Evolutionary conservation across 2,329 filamentous ascomycete genomes (phyloP).

Genomic region (Penicillium sp.): DNA sequence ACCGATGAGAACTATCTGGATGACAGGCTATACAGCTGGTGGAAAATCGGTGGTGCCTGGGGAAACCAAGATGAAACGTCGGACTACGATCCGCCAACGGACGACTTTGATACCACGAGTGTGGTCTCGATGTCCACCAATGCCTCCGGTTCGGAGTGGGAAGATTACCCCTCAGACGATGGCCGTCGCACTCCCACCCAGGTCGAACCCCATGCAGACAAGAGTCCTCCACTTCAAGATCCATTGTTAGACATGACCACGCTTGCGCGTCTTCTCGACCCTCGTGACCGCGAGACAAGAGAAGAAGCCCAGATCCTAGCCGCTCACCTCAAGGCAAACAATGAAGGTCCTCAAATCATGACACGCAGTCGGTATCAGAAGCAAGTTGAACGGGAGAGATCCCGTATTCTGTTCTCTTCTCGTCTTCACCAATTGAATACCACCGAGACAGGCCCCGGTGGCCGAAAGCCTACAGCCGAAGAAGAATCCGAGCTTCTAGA

Average conservation of each 20-base stretch:
- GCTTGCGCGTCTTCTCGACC: slow-evolving; percentile 79
- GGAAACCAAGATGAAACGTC: slow-evolving; percentile 78
- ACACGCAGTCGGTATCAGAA: slow-evolving; percentile 78
- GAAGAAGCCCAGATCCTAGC: slow-evolving; percentile 80
- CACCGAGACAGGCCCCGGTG: slow-evolving; percentile 18
- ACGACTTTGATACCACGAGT: slow-evolving; percentile 76
- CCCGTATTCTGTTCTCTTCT: slow-evolving; percentile 63
- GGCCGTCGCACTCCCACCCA: slow-evolving; percentile 73
- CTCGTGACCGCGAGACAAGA: slow-evolving; percentile 72
- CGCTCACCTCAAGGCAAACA: slow-evolving; percentile 67
- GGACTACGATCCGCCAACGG: slow-evolving; percentile 65
- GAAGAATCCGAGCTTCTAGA: slow-evolving; percentile 63
- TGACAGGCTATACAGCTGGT: slow-evolving; percentile 77
- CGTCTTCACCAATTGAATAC: slow-evolving; percentile 32
- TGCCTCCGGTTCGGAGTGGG: slow-evolving; percentile 50
- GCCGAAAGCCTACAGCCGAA: slow-evolving; percentile 43
- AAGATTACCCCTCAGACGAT: slow-evolving; percentile 50
- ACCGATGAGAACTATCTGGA: slow-evolving; percentile 69
- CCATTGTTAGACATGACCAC: slow-evolving; percentile 65
- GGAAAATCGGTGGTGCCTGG: slow-evolving; percentile 81
- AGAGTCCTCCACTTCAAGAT: slow-evolving; percentile 59
- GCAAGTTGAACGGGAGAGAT: slow-evolving; percentile 67
- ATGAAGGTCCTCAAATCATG: slow-evolving; percentile 61
- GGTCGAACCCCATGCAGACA: slow-evolving; percentile 54
- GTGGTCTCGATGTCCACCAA: slow-evolving; percentile 68